A percentile compares a stretch with the other conserved stretches of the same genome.
Evolutionary conservation across 192 early-diverging fungal species (phyloP).

Genomic region (Gigaspora rosea): DNA sequence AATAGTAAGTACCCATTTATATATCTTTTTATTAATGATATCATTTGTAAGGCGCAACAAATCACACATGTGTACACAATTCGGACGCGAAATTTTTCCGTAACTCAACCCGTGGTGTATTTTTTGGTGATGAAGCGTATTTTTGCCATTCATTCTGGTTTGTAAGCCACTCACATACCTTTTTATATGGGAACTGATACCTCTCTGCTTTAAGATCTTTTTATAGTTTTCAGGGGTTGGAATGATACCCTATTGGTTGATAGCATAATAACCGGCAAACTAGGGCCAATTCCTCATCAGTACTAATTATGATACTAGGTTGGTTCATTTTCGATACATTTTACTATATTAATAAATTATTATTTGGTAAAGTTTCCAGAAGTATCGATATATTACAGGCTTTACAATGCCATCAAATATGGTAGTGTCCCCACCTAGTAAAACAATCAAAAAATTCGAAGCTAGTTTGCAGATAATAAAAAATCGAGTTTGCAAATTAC

Average conservation of each 20-base stretch:
- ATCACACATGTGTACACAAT: conserved; percentile 6
- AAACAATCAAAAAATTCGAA: no score
- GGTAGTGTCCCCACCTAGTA: no score
- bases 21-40: background rate
- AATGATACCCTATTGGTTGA: background rate
- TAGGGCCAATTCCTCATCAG: no score
- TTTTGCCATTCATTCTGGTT: conserved; percentile 10
- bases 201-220: background rate
- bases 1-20: background rate
- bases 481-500: no score
- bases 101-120: conserved; percentile 7
- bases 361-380: no score
- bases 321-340: no score
- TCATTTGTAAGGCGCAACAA: background rate
- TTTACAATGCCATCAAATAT: no score
- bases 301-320: no score
- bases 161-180: background rate
- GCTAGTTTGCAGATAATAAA: no score
- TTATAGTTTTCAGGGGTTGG: background rate
- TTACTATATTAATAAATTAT: no score
- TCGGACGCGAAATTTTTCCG: conserved; percentile 3
- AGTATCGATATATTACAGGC: no score
- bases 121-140: background rate
- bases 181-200: background rate
- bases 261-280: background rate